These are phyloP conservation scores for Zygoascus sp. DNA, from an alignment of 1,139 yeast species.

Conservation along the genomic window DNA sequence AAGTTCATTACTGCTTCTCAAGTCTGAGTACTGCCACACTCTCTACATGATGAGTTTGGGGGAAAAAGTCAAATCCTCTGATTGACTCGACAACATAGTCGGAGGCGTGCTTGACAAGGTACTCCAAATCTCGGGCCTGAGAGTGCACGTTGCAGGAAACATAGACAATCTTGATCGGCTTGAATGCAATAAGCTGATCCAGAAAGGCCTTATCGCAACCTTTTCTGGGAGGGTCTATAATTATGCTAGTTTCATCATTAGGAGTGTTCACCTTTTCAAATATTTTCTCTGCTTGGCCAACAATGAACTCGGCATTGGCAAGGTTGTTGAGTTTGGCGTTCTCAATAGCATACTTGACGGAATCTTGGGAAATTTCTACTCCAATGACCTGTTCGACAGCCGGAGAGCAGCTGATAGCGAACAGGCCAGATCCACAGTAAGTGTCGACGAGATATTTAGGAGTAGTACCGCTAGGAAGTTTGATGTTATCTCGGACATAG, in stretches of 20 bases:
- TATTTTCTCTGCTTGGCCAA: constrained; percentile 88
- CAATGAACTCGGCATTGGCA: constrained; percentile 73
- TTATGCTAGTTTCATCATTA: constrained; percentile 72
- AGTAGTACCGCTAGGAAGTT: constrained; percentile 40
- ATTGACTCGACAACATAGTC: constrained; percentile 70
- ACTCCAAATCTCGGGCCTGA: constrained; percentile 90
- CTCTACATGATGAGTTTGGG: constrained; percentile 97
- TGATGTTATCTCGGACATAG: constrained; percentile 70
- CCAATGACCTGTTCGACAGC: constrained; percentile 83
- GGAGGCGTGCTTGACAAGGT: constrained; percentile 49
- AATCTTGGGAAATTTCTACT: constrained; percentile 89
- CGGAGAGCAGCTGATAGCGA: constrained; percentile 78
- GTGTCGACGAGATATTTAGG: constrained; percentile 82
- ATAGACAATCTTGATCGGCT: constrained; percentile 83
- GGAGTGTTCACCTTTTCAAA: constrained; percentile 77
- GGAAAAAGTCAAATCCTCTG: constrained; percentile 95
- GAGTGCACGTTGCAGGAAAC: constrained; percentile 97
- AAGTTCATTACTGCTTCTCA: background rate
- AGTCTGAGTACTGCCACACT: constrained; percentile 74
- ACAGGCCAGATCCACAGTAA: constrained; percentile 94
- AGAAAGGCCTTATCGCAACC: constrained; percentile 90
- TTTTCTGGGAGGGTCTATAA: constrained; percentile 94
- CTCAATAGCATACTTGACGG: constrained; percentile 77
- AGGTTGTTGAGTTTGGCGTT: constrained; percentile 76
- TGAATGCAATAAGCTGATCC: constrained; percentile 74